Evolutionary conservation across 306 rosid species (phyloP), one percentile per base, ranked within the genome.

Genomic region (Rosa persica): DNA sequence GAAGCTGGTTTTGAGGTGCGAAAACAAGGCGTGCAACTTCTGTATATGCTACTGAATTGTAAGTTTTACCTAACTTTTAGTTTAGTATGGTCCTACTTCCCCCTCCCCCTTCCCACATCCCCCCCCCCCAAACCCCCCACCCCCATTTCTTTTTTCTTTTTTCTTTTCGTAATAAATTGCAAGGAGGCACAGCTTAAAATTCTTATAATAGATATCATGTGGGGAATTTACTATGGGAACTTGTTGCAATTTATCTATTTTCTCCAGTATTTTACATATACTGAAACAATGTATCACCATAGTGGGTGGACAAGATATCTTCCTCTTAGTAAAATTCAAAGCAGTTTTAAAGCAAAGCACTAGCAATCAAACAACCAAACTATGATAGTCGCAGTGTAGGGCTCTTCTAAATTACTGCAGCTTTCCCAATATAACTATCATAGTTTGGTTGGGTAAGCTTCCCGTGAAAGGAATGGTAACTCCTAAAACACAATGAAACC

Each of bases 41-140:
- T 94, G 39, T 90, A 88, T 79, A 88, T 94, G 68, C 83, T 90
- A 34, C 80, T 94, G 58, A 92, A 89, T 86, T 92, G 98, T 94
- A 84, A 88, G 97, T 66, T 74, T 74, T 30, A 66, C 80, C 78
- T 80, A 48, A 75, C 43, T 80, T 74, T 62, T 62, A 4, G 11
- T 13, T 30, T 62, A 30, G 68, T 75, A 40, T 55, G 54, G 6
- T 10, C 16, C 16, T 52, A 52, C 17, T 15, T n/a, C n/a, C n/a
- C n/a, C n/a, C n/a, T n/a, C n/a, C n/a, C n/a, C n/a, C n/a, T n/a
- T n/a, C n/a, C n/a, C n/a, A n/a, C n/a, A n/a, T n/a, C n/a, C n/a
- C n/a, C n/a, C n/a, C n/a, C n/a, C n/a, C n/a, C n/a, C n/a, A n/a
- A n/a, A n/a, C n/a, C n/a, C n/a, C n/a, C n/a, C n/a, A n/a, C n/a